Evolutionary conservation across 306 rosid genomes (phyloP).

Genomic region (Clitoria ternatea): DNA sequence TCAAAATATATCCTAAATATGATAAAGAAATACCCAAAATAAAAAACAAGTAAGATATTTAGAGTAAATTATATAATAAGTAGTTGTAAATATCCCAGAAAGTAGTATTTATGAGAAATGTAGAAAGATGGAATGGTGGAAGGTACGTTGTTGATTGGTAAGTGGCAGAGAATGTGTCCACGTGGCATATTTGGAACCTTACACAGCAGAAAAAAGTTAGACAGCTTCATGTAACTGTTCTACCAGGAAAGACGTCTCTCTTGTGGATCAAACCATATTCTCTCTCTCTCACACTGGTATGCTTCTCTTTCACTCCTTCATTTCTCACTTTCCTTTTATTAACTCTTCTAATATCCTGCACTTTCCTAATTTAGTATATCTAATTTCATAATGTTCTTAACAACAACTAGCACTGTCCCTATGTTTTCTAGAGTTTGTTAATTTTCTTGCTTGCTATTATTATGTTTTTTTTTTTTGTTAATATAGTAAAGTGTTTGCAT

Average conservation of each 20-base stretch:
- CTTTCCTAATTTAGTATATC: no score
- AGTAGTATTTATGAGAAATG: no score
- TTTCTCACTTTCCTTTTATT: not conserved
- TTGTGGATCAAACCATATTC: not conserved
- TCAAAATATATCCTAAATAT: no score
- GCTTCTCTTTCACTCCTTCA: not conserved
- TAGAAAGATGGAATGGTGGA: not conserved
- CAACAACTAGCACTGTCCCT: no score
- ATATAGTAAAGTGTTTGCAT: not conserved
- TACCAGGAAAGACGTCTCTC: conserved; percentile 23
- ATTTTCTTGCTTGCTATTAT: not conserved
- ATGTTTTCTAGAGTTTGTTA: not conserved
- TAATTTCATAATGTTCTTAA: no score
- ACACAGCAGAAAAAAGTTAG: conserved; percentile 1
- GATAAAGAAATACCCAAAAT: no score
- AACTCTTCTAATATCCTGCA: not conserved
- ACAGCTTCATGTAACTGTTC: conserved; percentile 34
- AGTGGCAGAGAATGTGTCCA: conserved; percentile 41
- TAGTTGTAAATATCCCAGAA: no score
- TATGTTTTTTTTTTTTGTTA: not conserved
- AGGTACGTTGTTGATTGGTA: not conserved
- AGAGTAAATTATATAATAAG: no score
- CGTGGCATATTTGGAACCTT: conserved; percentile 65
- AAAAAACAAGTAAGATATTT: no score
- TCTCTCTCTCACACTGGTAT: no score